A percentile compares a stretch with the other conserved stretches of the same genome.
Conservation (phyloP, 2,329 filamentous ascomycete species). For the Dothidotthia symphoricarpi region DNA sequence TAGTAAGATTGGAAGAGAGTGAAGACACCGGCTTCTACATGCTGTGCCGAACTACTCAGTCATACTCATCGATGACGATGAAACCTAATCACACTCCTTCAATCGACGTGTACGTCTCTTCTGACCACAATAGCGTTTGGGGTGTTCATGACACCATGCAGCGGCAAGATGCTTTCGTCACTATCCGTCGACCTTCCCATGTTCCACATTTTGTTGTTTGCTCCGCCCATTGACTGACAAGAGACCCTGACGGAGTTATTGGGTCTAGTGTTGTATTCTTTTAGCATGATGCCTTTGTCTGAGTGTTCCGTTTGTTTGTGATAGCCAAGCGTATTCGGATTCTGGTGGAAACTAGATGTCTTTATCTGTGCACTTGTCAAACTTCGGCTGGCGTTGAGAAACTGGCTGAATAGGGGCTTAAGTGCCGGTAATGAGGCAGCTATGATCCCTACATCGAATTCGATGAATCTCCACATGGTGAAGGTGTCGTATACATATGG, state of each 20-base stretch:
- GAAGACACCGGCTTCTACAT: no score
- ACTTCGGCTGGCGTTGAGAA: conserved; percentile 26
- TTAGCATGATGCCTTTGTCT: conserved; percentile 1
- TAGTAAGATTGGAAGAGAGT: no score
- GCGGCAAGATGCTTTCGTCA: conserved; percentile 4
- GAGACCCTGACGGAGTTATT: conserved; percentile 1
- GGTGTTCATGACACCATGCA: conserved; percentile 1
- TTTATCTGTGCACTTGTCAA: conserved; percentile 9
- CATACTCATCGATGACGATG: no score
- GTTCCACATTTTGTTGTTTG: not conserved
- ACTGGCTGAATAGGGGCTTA: conserved; percentile 27
- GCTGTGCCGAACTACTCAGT: no score
- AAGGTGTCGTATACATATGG: conserved; percentile 42
- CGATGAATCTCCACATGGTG: conserved; percentile 49
- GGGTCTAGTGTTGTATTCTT: not conserved
- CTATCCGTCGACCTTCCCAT: not conserved
- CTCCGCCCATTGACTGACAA: not conserved
- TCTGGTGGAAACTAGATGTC: not conserved
- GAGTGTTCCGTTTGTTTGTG: conserved; percentile 3
- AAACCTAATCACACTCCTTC: no score
- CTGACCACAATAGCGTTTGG: conserved; percentile 1
- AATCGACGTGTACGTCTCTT: not conserved
- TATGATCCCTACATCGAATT: conserved; percentile 47
- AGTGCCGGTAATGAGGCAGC: conserved; percentile 45
- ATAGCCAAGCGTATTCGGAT: conserved; percentile 5